These are phyloP conservation scores for Conticribra weissflogii DNA, from an alignment of 108 stramenopile genomes.

Conservation along the genomic window DNA sequence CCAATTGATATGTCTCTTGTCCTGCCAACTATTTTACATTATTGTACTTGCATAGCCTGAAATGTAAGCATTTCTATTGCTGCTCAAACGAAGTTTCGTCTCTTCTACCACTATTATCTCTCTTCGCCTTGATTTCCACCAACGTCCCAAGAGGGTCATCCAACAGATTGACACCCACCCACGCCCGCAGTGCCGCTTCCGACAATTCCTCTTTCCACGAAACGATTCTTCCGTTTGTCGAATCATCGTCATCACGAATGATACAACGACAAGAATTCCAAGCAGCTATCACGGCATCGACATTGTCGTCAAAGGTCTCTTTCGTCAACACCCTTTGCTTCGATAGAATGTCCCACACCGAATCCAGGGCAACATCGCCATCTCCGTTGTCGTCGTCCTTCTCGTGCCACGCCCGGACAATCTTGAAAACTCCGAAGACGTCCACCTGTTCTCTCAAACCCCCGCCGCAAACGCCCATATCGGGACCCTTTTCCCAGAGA, in stretches of 20 bases:
- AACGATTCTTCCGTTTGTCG: not conserved
- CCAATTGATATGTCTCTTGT: no score
- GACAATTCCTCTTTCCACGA: slow-evolving; percentile 4
- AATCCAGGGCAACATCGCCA: no score
- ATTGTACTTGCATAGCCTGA: no score
- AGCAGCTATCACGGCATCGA: slow-evolving; percentile 25
- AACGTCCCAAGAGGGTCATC: slow-evolving; percentile 25
- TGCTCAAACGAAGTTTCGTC: no score
- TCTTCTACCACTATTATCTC: no score
- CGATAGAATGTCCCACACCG: slow-evolving; percentile 32
- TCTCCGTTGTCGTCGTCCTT: not conserved
- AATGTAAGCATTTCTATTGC: no score
- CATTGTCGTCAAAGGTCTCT: slow-evolving; percentile 26
- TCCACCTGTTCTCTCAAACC: slow-evolving; percentile 44
- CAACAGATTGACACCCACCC: slow-evolving; percentile 28
- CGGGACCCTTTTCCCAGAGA: slow-evolving; percentile 42
- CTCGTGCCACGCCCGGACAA: slow-evolving; percentile 6
- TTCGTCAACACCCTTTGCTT: slow-evolving; percentile 23
- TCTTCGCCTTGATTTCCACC: slow-evolving; percentile 24
- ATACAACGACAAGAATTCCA: slow-evolving; percentile 9
- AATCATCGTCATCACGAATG: not conserved
- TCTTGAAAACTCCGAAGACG: slow-evolving; percentile 21
- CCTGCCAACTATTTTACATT: no score
- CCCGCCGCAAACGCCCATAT: slow-evolving; percentile 27
- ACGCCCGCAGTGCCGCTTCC: slow-evolving; percentile 32